These are phyloP conservation scores for Fragaria nilgerrensis DNA, from an alignment of 306 rosid species.

Conservation along the genomic window DNA sequence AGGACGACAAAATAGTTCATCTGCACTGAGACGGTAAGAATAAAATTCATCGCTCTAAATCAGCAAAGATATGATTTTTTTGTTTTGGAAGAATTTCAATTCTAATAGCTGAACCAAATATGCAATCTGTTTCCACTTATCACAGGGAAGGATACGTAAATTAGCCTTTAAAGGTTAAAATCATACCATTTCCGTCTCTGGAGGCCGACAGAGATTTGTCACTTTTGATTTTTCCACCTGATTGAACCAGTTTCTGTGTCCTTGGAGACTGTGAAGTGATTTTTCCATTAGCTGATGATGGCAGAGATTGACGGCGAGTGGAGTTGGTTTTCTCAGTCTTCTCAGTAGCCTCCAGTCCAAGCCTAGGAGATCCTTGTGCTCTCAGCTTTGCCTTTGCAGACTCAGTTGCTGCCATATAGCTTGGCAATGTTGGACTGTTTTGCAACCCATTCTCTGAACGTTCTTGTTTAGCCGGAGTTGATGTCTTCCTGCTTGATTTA, in stretches of 20 bases:
- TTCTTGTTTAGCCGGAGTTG: conserved; percentile 68
- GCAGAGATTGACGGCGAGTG: conserved; percentile 82
- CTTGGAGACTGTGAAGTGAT: conserved; percentile 88
- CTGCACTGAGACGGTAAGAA: neutral
- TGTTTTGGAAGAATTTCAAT: neutral
- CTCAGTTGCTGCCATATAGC: conserved; percentile 98
- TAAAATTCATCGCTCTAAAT: neutral
- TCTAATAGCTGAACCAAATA: neutral
- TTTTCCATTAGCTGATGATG: conserved; percentile 69
- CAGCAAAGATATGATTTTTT: neutral
- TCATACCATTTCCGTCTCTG: conserved; percentile 78
- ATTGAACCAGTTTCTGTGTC: conserved; percentile 69
- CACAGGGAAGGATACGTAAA: neutral
- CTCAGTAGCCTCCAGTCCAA: conserved; percentile 65
- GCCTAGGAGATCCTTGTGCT: conserved; percentile 88
- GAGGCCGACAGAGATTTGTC: conserved; percentile 52
- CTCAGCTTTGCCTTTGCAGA: conserved; percentile 98
- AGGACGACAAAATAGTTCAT: neutral
- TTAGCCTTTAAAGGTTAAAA: neutral
- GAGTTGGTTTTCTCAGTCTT: conserved; percentile 51
- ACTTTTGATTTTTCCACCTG: conserved; percentile 64
- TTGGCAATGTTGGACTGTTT: conserved; percentile 74
- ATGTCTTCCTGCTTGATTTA: conserved; percentile 61
- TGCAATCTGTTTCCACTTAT: conserved; percentile 1
- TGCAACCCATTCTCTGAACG: conserved; percentile 68